Evolutionary conservation across 129 eudicot genomes (phyloP).

Genomic region (Artemisia tridentata): DNA sequence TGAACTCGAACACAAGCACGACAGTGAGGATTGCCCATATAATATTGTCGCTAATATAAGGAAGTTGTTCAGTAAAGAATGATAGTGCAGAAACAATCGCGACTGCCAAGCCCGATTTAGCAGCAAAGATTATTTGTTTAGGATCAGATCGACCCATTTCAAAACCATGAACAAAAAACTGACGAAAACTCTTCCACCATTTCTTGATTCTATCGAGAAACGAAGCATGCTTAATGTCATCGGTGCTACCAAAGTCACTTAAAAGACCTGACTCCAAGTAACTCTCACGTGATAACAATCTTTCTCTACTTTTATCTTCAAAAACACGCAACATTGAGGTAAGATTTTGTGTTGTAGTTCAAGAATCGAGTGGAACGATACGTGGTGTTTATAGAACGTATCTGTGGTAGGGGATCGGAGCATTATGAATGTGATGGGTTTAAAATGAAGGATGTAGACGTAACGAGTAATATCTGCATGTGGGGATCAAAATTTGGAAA

Average conservation of each 20-base stretch:
- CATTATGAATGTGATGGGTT: no score
- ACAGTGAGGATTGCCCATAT: constrained; percentile 91
- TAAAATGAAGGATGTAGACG: no score
- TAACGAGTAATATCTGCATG: no score
- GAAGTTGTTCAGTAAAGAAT: constrained; percentile 60
- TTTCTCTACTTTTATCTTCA: constrained; percentile 47
- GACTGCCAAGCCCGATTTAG: constrained; percentile 70
- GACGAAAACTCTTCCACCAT: constrained; percentile 33
- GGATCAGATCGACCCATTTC: constrained; percentile 74
- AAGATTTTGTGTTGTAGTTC: background rate
- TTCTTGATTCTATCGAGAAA: constrained; percentile 11
- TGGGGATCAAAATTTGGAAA: no score
- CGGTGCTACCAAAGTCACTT: constrained; percentile 18
- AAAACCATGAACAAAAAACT: constrained; percentile 24
- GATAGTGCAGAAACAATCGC: constrained; percentile 66
- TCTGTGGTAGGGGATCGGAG: no score
- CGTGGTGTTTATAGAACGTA: no score
- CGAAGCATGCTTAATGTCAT: background rate
- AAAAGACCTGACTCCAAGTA: constrained; percentile 38
- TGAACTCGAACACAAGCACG: constrained; percentile 81
- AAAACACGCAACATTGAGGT: background rate
- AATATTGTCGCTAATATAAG: constrained; percentile 46
- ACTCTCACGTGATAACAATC: constrained; percentile 40
- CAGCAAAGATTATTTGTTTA: constrained; percentile 58
- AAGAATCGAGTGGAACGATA: no score